Evolutionary conservation across 768 basidiomycete species (phyloP).

Genomic region (Tulasnella sp.): DNA sequence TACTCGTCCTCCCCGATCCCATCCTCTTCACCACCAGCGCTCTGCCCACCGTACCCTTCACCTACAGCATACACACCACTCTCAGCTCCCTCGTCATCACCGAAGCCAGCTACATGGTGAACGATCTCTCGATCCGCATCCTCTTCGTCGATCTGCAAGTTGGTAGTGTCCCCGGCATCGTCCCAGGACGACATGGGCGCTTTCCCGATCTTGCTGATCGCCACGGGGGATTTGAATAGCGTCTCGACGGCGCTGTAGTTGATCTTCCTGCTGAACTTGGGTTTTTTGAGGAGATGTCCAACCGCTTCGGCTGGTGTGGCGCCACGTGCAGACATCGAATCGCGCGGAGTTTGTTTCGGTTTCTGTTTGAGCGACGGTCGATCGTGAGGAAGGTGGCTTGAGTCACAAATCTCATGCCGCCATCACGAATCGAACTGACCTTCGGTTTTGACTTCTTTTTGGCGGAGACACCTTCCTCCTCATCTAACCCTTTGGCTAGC

Average conservation of each 20-base stretch:
- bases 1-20: slow-evolving; percentile 29
- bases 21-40: slow-evolving; percentile 28
- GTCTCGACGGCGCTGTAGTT: slow-evolving; percentile 84
- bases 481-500: slow-evolving; percentile 58
- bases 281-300: slow-evolving; percentile 66
- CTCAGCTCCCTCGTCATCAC: slow-evolving; percentile 28
- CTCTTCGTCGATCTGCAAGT: slow-evolving; percentile 16
- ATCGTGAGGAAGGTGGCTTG: slow-evolving; percentile 7
- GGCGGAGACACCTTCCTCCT: slow-evolving; percentile 27
- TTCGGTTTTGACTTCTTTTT: slow-evolving; percentile 44
- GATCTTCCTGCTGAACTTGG: slow-evolving; percentile 77
- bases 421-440: slow-evolving; percentile 44
- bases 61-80: slow-evolving; percentile 27
- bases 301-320: slow-evolving; percentile 68
- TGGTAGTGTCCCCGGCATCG: not conserved
- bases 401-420: not conserved
- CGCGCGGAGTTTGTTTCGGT: slow-evolving; percentile 64
- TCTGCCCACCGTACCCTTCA: slow-evolving; percentile 39
- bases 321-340: slow-evolving; percentile 58
- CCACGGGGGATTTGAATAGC: slow-evolving; percentile 38
- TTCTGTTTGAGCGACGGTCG: slow-evolving; percentile 35
- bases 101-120: not conserved
- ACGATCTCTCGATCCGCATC: slow-evolving; percentile 18
- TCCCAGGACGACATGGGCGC: not conserved
- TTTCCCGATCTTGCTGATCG: not conserved